Evolutionary conservation across 345 rosid species (phyloP).

Genomic region (Mallotus nudiflorus): DNA sequence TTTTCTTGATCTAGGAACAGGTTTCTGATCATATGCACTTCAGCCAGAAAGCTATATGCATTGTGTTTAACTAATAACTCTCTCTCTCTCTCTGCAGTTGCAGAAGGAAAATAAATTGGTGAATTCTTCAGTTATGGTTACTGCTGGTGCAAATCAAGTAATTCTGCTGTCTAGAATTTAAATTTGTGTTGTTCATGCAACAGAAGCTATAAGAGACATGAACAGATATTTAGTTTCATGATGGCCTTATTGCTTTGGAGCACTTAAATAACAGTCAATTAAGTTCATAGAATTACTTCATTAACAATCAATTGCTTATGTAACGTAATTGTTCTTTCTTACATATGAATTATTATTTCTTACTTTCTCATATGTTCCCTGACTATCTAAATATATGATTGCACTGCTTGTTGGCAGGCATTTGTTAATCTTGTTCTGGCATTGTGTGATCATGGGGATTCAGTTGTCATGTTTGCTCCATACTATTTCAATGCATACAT

Average conservation of each 20-base stretch:
- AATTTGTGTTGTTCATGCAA: slow-evolving; percentile 5
- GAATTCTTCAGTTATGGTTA: slow-evolving; percentile 85
- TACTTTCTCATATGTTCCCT: neutral
- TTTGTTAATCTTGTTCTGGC: slow-evolving; percentile 87
- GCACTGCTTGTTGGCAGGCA: slow-evolving; percentile 54
- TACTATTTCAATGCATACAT: slow-evolving; percentile 96
- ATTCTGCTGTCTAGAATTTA: neutral
- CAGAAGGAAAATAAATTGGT: slow-evolving; percentile 62
- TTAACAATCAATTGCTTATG: neutral
- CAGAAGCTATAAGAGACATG: neutral
- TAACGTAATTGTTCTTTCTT: slow-evolving; percentile 2
- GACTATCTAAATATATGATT: slow-evolving; percentile 8
- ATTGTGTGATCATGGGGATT: slow-evolving; percentile 85
- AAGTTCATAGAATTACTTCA: neutral
- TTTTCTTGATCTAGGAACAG: neutral
- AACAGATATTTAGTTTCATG: neutral
- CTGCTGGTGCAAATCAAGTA: slow-evolving; percentile 99
- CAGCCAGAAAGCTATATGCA: neutral
- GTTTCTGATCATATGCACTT: neutral
- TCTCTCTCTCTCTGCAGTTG: slow-evolving; percentile 49
- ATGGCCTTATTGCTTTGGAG: neutral
- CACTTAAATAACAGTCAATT: neutral
- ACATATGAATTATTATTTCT: slow-evolving; percentile 7
- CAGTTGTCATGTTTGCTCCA: slow-evolving; percentile 93
- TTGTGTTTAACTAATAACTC: slow-evolving; percentile 3